Base-by-base conservation (phyloP, 495 filamentous ascomycete genomes). In the Aspergillus baeticus region DNA sequence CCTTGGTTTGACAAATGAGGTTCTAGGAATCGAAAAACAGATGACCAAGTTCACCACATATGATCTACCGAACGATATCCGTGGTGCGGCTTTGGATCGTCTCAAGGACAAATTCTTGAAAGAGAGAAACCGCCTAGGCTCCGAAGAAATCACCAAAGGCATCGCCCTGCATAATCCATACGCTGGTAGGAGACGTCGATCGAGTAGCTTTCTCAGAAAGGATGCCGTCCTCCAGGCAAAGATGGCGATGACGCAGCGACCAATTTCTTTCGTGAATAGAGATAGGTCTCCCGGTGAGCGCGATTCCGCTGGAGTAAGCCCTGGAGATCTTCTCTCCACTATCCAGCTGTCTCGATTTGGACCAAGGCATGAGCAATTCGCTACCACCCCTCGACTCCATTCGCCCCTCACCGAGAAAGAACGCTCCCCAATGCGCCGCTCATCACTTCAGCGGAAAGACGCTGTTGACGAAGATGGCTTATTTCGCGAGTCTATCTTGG, bases 91-190 rank as follows among this genome's bases (percentile, higher is more conserved):
- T 2, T 67, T 98, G 26, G 87, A 90, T 44, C 78, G 94, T 41
- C 73, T 98, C 51, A 98, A 98, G 68, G 90, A 95, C 55, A 98
- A 98, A 59, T 98, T 98, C 62, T 81, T 81, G 42, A 82, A 86
- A 34, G 92, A 98, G 66, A 79, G 84, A 66, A 92, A 98, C 64
- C 87, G 92, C 22, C 79, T 94, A 21, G 88, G 88, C 3, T 80
- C 83, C 0, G 91, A 96, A 65, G 93, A 98, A 54, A 80, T 85
- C 17, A 87, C 85, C 57, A 98, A 98, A 71, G 94, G 95, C 14
- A 98, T 98, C 62, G 95, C 95, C 6, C 75, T 98, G 31, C 95
- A 98, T 67, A 98, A 98, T 60, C 85, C 87, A 0, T 83, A 80
- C 14, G 78, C 81, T 22, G 77, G 80, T 39, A 82, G 84, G 38